Evolutionary conservation across 2,329 filamentous ascomycete genomes (phyloP).

Genomic region (Purpureocillium lavendulum): DNA sequence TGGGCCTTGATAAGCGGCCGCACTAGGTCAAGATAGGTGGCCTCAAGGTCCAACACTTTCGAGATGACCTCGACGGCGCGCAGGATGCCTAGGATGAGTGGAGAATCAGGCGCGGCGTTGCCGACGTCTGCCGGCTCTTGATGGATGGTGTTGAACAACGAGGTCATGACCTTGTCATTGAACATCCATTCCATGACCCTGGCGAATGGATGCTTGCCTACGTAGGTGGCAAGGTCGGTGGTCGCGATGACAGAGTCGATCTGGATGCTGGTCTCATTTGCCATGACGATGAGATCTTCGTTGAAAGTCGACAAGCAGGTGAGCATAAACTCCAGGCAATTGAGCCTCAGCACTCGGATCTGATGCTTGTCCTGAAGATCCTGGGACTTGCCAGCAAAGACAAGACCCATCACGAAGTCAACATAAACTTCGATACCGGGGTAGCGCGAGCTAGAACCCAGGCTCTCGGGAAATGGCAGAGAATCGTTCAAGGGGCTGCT

Average conservation of each 20-base stretch:
- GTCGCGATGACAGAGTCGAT: slow-evolving; percentile 69
- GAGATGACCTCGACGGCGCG: slow-evolving; percentile 79
- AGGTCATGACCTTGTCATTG: slow-evolving; percentile 77
- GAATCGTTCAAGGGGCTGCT: slow-evolving; percentile 59
- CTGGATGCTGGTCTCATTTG: slow-evolving; percentile 66
- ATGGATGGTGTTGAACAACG: slow-evolving; percentile 70
- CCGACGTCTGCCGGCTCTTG: slow-evolving; percentile 67
- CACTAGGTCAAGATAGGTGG: slow-evolving; percentile 86
- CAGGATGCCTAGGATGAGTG: slow-evolving; percentile 70
- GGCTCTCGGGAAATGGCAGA: slow-evolving; percentile 77
- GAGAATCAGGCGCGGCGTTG: slow-evolving; percentile 66
- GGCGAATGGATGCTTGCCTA: slow-evolving; percentile 83
- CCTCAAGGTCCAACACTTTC: slow-evolving; percentile 75
- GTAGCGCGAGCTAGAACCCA: slow-evolving; percentile 66
- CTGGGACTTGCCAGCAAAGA: slow-evolving; percentile 60
- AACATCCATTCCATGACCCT: slow-evolving; percentile 98
- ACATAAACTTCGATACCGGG: slow-evolving; percentile 88
- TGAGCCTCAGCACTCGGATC: slow-evolving; percentile 64
- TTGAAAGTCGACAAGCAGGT: slow-evolving; percentile 82
- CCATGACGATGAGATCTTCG: slow-evolving; percentile 81
- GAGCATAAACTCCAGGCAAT: slow-evolving; percentile 76
- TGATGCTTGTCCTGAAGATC: slow-evolving; percentile 62
- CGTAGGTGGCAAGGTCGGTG: slow-evolving; percentile 69
- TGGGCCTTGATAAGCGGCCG: slow-evolving; percentile 67
- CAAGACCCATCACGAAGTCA: slow-evolving; percentile 77